A percentile compares a stretch with the other conserved stretches of the same genome.
These are phyloP conservation scores for Elsinoe arachidis DNA, from an alignment of 2,329 filamentous ascomycete species.

Conservation along the genomic window DNA sequence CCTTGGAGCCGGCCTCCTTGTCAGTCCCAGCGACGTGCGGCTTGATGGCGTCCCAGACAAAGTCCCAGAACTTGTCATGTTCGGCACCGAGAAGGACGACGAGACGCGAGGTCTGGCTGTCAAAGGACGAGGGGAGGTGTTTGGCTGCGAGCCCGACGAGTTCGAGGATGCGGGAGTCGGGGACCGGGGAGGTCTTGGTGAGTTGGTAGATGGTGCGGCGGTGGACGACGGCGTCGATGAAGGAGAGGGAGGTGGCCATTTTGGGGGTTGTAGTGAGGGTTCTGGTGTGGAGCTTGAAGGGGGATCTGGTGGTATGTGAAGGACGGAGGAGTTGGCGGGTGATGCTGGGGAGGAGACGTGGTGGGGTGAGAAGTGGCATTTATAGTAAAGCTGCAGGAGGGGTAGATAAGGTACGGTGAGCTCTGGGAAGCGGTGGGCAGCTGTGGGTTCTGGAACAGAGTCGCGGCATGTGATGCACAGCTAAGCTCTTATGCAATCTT, in stretches of 20 bases:
- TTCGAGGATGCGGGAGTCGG: slow-evolving; percentile 52
- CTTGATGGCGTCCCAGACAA: slow-evolving; percentile 56
- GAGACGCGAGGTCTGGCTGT: slow-evolving; percentile 73
- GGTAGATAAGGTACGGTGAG: not conserved
- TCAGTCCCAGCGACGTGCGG: slow-evolving; percentile 56
- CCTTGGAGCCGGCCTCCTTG: slow-evolving; percentile 47
- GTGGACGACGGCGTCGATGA: slow-evolving; percentile 50
- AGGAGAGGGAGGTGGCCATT: slow-evolving; percentile 30
- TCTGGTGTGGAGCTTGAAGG: slow-evolving; percentile 15
- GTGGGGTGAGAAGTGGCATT: slow-evolving; percentile 8
- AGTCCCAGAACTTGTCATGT: slow-evolving; percentile 82
- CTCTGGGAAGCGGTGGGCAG: not conserved
- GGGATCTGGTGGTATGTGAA: not conserved
- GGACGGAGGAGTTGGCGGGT: not conserved
- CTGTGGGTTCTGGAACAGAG: not conserved
- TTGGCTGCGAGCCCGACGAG: slow-evolving; percentile 53
- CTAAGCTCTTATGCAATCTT: slow-evolving; percentile 6
- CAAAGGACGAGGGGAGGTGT: slow-evolving; percentile 74
- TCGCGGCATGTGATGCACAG: not conserved
- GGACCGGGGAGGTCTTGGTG: slow-evolving; percentile 51
- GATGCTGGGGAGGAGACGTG: not conserved
- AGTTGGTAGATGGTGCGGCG: slow-evolving; percentile 51
- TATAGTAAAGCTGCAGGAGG: not conserved
- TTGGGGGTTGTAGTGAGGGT: slow-evolving; percentile 21
- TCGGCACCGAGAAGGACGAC: slow-evolving; percentile 72